phyloP scores from a whole-genome alignment of 2,329 filamentous ascomycete species.

The Teratosphaeria gauchensis region DNA sequence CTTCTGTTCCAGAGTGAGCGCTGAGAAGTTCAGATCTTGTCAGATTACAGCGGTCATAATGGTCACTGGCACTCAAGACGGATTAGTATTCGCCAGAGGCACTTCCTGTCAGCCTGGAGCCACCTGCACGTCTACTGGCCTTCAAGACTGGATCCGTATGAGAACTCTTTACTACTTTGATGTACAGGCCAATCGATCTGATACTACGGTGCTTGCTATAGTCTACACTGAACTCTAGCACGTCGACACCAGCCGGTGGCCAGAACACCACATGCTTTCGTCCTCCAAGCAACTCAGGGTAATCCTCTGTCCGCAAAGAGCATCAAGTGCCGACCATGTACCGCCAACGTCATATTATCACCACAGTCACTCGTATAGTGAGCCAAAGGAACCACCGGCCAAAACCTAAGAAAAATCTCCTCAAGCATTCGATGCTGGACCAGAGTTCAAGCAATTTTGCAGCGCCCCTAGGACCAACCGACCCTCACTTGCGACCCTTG shows the following conservation, averaged over 20 bases:
- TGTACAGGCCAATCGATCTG: background rate
- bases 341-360: background rate
- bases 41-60: too few species aligned
- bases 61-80: too few species aligned
- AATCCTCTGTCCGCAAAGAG: background rate
- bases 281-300: background rate
- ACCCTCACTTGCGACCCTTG: background rate
- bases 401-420: background rate
- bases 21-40: too few species aligned
- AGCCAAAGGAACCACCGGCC: background rate
- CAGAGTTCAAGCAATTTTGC: background rate
- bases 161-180: too few species aligned
- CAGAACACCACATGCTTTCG: background rate
- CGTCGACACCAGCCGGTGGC: background rate
- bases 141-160: too few species aligned
- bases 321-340: background rate
- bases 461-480: background rate
- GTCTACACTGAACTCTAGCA: background rate
- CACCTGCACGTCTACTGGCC: too few species aligned
- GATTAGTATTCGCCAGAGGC: too few species aligned
- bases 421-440: background rate
- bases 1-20: too few species aligned
- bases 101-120: too few species aligned
- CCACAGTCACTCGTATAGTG: background rate
- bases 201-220: background rate